A percentile compares a stretch with the other conserved stretches of the same genome.
phyloP scores from a whole-genome alignment of 495 filamentous ascomycete species.

The Aspergillus diversus region DNA sequence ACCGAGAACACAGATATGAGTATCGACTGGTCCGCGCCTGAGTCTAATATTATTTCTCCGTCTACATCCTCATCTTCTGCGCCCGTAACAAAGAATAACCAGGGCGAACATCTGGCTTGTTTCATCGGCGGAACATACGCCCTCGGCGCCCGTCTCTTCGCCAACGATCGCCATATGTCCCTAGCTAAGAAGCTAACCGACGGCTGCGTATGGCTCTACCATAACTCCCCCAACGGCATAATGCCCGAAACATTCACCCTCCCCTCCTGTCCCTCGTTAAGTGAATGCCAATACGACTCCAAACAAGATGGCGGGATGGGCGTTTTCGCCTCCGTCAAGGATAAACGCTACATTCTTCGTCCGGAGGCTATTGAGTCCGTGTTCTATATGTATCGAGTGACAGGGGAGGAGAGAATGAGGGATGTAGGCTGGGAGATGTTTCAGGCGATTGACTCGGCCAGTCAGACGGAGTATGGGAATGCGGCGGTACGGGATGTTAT shows the following conservation, averaged over 20 bases:
- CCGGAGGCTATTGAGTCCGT: constrained; percentile 64
- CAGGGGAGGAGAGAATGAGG: constrained; percentile 56
- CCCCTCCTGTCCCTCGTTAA: constrained; percentile 37
- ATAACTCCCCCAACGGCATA: constrained; percentile 39
- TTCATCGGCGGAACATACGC: constrained; percentile 89
- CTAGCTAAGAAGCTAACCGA: constrained; percentile 75
- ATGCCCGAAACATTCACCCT: constrained; percentile 50
- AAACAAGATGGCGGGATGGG: constrained; percentile 30
- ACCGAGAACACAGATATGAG: too few species aligned
- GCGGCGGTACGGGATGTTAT: constrained; percentile 53
- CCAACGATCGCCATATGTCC: constrained; percentile 64
- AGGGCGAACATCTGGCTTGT: constrained; percentile 67
- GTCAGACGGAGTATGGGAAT: constrained; percentile 52
- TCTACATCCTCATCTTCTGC: too few species aligned
- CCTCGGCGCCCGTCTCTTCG: constrained; percentile 73
- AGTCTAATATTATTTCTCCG: too few species aligned
- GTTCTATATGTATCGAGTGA: constrained; percentile 67
- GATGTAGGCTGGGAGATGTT: constrained; percentile 71
- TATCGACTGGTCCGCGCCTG: too few species aligned
- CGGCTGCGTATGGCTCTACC: constrained; percentile 83
- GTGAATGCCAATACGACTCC: constrained; percentile 40
- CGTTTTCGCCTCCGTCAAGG: constrained; percentile 40
- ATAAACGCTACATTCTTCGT: constrained; percentile 44
- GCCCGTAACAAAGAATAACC: too few species aligned
- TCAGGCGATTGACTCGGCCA: constrained; percentile 51